A percentile compares a stretch with the other conserved stretches of the same genome.
These are phyloP conservation scores for Trichoderma cornu-damae DNA, from an alignment of 2,329 filamentous ascomycete species.

Conservation along the genomic window DNA sequence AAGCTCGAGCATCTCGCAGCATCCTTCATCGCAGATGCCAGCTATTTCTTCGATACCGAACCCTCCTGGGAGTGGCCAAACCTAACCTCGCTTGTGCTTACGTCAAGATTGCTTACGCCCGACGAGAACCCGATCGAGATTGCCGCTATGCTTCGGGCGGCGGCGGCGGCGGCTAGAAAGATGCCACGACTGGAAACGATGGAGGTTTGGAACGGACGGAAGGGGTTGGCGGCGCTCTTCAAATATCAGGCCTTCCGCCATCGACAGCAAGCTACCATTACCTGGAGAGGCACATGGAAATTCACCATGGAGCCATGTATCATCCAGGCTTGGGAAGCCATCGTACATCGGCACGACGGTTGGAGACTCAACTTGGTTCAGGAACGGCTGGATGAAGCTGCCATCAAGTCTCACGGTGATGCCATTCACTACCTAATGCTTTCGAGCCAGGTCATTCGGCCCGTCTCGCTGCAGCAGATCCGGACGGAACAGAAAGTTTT, in stretches of 20 bases:
- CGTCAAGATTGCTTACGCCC: conserved; percentile 25
- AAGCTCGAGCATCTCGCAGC: conserved; percentile 28
- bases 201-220: conserved; percentile 32
- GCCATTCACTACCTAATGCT: conserved; percentile 21
- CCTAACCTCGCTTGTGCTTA: conserved; percentile 28
- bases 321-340: conserved; percentile 22
- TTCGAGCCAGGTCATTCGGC: conserved; percentile 17
- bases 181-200: conserved; percentile 32
- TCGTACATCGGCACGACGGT: conserved; percentile 13
- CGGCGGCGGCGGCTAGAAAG: conserved; percentile 24
- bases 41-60: conserved; percentile 25
- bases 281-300: conserved; percentile 19
- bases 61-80: conserved; percentile 24
- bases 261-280: conserved; percentile 18
- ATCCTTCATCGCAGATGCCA: conserved; percentile 29
- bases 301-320: conserved; percentile 9
- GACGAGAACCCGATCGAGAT: conserved; percentile 19
- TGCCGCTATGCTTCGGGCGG: conserved; percentile 25
- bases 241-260: conserved; percentile 19
- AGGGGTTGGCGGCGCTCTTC: conserved; percentile 25
- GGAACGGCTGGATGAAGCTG: conserved; percentile 17
- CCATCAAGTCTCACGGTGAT: conserved; percentile 21
- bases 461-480: conserved; percentile 22
- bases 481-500: conserved; percentile 16
- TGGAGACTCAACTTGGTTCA: conserved; percentile 3